phyloP scores from a whole-genome alignment of 164 flowering plant genomes.

The Cinnamomum micranthum region DNA sequence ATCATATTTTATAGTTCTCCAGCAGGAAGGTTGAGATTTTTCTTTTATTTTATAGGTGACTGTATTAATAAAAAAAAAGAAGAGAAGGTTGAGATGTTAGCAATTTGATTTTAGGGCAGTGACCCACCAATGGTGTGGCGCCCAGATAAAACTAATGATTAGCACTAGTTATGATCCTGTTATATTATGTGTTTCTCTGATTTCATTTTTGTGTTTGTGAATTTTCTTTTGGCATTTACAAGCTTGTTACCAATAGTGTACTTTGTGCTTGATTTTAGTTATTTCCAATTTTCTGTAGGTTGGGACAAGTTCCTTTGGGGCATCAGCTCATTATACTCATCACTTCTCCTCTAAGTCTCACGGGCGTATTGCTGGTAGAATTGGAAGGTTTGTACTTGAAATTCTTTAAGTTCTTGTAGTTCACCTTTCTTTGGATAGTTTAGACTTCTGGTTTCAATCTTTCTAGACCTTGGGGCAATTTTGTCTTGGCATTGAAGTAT shows the following conservation, averaged over 20 bases:
- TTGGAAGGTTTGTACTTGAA: slow-evolving; percentile 64
- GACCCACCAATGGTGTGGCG: neutral
- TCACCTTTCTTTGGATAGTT: neutral
- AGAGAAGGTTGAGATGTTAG: neutral
- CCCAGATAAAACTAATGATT: neutral
- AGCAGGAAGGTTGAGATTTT: too few relatives aligned
- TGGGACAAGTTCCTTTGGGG: slow-evolving; percentile 76
- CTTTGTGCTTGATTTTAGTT: slow-evolving; percentile 5
- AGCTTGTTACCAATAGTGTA: too few relatives aligned
- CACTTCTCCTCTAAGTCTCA: slow-evolving; percentile 85
- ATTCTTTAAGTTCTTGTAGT: neutral
- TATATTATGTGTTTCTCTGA: neutral
- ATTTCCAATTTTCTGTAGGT: slow-evolving; percentile 39
- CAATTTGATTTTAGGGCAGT: neutral
- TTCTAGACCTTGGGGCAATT: too few relatives aligned
- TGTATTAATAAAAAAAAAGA: too few relatives aligned
- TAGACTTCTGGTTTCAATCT: too few relatives aligned
- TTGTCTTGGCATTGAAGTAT: too few relatives aligned
- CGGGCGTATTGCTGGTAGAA: slow-evolving; percentile 76
- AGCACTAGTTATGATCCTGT: neutral
- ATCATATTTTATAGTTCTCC: neutral
- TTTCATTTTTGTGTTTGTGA: neutral
- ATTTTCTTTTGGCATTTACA: neutral
- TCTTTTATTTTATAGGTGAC: too few relatives aligned
- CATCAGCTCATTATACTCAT: slow-evolving; percentile 70